These are phyloP conservation scores for Tuber brumale DNA, from an alignment of 495 filamentous ascomycete genomes.

Conservation along the genomic window DNA sequence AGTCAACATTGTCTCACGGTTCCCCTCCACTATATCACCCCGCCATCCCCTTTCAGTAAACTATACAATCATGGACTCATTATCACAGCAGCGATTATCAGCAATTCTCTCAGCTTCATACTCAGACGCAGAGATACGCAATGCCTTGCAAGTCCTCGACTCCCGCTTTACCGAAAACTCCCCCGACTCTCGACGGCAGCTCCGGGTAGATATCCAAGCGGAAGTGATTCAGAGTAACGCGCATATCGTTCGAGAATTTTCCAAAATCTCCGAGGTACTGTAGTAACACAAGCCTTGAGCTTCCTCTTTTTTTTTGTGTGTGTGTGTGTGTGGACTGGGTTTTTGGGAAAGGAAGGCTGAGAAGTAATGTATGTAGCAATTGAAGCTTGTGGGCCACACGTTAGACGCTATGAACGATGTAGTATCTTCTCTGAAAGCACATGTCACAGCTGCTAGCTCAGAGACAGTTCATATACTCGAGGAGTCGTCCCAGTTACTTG, in stretches of 20 bases:
- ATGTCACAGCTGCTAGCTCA: constrained; percentile 64
- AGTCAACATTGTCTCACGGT: not conserved
- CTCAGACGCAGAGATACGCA: constrained; percentile 82
- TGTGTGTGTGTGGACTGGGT: constrained; percentile 15
- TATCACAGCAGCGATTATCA: constrained; percentile 67
- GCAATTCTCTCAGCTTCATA: constrained; percentile 86
- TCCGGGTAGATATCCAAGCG: constrained; percentile 80
- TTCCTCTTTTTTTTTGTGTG: constrained; percentile 4
- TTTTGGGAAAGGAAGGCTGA: constrained; percentile 25
- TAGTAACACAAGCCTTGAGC: constrained; percentile 2
- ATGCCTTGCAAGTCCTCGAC: constrained; percentile 74
- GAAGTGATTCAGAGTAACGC: constrained; percentile 93
- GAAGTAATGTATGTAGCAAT: constrained; percentile 55
- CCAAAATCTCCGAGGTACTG: constrained; percentile 77
- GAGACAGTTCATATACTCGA: constrained; percentile 71
- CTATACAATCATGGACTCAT: constrained; percentile 49
- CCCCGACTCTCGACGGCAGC: constrained; percentile 67
- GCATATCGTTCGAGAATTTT: constrained; percentile 83
- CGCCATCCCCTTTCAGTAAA: not conserved
- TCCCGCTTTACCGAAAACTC: constrained; percentile 64
- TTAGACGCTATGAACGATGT: constrained; percentile 71
- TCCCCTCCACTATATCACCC: not conserved
- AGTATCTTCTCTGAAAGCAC: constrained; percentile 72
- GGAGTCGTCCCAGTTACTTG: constrained; percentile 68
- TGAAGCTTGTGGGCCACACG: constrained; percentile 74